These are phyloP conservation scores for Phytophthora rubi DNA, from an alignment of 352 stramenopile genomes.

Conservation along the genomic window DNA sequence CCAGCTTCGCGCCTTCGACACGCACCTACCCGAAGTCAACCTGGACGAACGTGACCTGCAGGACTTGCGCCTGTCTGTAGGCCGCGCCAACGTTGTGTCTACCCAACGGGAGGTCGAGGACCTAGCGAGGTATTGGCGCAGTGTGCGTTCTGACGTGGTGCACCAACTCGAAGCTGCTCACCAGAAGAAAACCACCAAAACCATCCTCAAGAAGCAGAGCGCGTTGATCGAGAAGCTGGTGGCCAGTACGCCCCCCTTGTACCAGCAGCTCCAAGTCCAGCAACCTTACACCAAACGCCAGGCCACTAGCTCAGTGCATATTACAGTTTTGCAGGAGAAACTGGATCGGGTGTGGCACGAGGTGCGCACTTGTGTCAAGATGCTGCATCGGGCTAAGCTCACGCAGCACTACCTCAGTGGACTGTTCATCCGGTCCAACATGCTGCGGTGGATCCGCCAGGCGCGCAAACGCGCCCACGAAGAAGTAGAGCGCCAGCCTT, in stretches of 20 bases:
- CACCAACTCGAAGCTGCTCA: conserved; percentile 63
- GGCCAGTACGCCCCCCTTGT: conserved; percentile 20
- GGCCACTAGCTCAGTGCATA: conserved; percentile 21
- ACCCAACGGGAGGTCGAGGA: conserved; percentile 69
- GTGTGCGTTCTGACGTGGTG: conserved; percentile 53
- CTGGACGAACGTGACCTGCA: conserved; percentile 58
- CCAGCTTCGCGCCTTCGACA: conserved; percentile 62
- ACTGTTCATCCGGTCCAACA: conserved; percentile 63
- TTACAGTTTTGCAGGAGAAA: conserved; percentile 31
- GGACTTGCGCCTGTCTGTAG: conserved; percentile 53
- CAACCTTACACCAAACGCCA: conserved; percentile 25
- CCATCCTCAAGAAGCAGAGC: conserved; percentile 59
- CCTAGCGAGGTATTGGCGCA: conserved; percentile 65
- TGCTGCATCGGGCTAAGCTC: conserved; percentile 69
- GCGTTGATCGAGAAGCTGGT: conserved; percentile 64
- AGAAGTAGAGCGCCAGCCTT: conserved; percentile 29
- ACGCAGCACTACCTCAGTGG: conserved; percentile 77
- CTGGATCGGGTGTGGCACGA: conserved; percentile 59
- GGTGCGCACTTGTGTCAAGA: conserved; percentile 65
- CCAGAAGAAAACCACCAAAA: conserved; percentile 71
- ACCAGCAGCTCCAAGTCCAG: conserved; percentile 25
- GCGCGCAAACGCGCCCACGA: conserved; percentile 46
- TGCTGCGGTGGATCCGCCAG: conserved; percentile 67
- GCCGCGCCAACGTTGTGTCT: conserved; percentile 64
- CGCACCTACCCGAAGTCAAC: conserved; percentile 51